Evolutionary conservation across 352 stramenopile genomes (phyloP), one percentile per base, ranked within the genome.

Genomic region (Phytophthora pluvialis): DNA sequence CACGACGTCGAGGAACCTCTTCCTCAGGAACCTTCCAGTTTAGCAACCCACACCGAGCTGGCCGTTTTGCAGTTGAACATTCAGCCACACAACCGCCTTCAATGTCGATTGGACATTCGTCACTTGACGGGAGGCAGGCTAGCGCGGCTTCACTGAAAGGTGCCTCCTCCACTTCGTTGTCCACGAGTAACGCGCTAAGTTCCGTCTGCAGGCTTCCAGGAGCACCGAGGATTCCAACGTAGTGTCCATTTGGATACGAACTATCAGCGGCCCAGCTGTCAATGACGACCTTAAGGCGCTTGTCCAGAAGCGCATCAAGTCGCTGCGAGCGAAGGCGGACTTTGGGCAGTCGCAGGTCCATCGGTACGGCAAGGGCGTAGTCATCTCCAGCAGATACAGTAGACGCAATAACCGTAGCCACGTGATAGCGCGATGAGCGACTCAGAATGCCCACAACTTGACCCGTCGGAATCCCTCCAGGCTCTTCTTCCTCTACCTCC

Each of bases 361-460:
- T 94, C 3, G 88, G 88, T 7, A 95, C 87, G 39, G 88, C 86
- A 13, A 95, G 70, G 5, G 83, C 86, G 18, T 82, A 75, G 63
- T 95, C 85, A 25, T 95, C 86, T 9, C 78, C 76, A 12, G 65
- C 60, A 7, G 62, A 59, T 0, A 94, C 81, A 25, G 78, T 93
- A 43, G 75, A 81, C 16, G 84, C 82, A 32, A 92, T 60, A 42
- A 95, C 78, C 32, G 87, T 95, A 21, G 85, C 85, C 4, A 95
- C 85, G 52, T 87, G 72, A 60, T 83, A 86, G 38, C 73, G 78
- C 4, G 73, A 65, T 10, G 83, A 87, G 10, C 93, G 83, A 35
- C 78, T 80, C 5, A 98, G 65, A 50, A 98, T 81, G 15, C 89
- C 91, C 16, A 98, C 89, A 26, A 98, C 79, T 40, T 85, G 67